phyloP scores from a whole-genome alignment of 495 filamentous ascomycete genomes.

The Talaromyces liani region DNA sequence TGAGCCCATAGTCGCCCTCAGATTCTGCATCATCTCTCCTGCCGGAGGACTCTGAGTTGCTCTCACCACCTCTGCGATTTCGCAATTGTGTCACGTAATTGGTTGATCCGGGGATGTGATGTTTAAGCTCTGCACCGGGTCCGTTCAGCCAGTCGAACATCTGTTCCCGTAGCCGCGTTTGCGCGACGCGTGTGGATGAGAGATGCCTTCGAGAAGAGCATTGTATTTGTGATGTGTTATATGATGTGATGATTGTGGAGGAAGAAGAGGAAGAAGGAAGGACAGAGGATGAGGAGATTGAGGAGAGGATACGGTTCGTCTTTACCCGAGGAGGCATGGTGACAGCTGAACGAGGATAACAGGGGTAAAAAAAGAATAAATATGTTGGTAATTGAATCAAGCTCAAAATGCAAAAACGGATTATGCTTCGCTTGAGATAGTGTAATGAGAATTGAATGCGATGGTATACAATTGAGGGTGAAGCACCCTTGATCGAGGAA shows the following conservation, averaged over 20 bases:
- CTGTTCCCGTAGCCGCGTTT: conserved; percentile 42
- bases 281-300: conserved; percentile 31
- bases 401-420: not conserved
- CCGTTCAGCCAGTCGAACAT: conserved; percentile 66
- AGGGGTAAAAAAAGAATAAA: conserved; percentile 7
- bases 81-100: conserved; percentile 55
- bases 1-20: conserved; percentile 7
- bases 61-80: conserved; percentile 20
- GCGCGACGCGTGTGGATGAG: conserved; percentile 34
- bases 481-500: conserved; percentile 12
- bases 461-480: conserved; percentile 18
- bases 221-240: conserved; percentile 3
- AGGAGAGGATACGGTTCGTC: conserved; percentile 22
- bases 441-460: conserved; percentile 1
- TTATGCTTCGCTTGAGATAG: not conserved
- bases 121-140: conserved; percentile 46
- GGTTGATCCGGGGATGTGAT: conserved; percentile 49
- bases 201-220: conserved; percentile 31
- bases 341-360: conserved; percentile 7
- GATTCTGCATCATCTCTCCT: conserved; percentile 13
- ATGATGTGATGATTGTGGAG: conserved; percentile 6
- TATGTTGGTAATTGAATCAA: not conserved
- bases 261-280: conserved; percentile 22
- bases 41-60: conserved; percentile 8
- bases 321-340: conserved; percentile 41